Percentiles rank a stretch among this genome's conserved stretches.
Conservation (phyloP, 345 rosid genomes). For the Stellera chamaejasme region DNA sequence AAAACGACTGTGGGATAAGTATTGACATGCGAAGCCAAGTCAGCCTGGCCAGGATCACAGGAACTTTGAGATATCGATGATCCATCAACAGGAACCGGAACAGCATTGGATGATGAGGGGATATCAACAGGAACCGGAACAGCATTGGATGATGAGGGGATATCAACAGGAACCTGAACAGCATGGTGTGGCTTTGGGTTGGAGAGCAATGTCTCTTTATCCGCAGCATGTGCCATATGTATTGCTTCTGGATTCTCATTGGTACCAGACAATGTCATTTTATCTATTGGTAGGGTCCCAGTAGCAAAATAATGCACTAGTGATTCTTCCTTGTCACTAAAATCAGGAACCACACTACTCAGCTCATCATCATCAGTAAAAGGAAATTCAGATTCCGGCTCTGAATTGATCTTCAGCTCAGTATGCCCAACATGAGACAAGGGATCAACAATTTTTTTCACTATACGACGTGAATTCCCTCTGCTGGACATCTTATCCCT, state of each 20-base stretch:
- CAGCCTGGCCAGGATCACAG: conserved; percentile 24
- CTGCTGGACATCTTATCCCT: conserved; percentile 22
- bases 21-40: conserved; percentile 33
- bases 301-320: conserved; percentile 14
- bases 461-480: conserved; percentile 13
- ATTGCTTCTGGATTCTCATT: conserved; percentile 14
- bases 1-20: conserved; percentile 22
- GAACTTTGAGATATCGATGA: conserved; percentile 15
- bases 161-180: conserved; percentile 23
- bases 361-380: conserved; percentile 42
- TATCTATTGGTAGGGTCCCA: conserved; percentile 15
- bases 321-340: conserved; percentile 21
- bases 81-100: conserved; percentile 7
- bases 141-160: conserved; percentile 15
- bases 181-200: conserved; percentile 17
- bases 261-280: conserved; percentile 7
- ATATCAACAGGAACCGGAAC: conserved; percentile 23
- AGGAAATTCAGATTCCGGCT: conserved; percentile 43
- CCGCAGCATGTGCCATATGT: conserved; percentile 11
- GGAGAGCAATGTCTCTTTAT: not conserved
- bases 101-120: conserved; percentile 14
- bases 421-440: conserved; percentile 42
- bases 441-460: conserved; percentile 27
- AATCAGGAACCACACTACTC: conserved; percentile 13
- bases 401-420: conserved; percentile 45